Conservation (phyloP, 2,329 filamentous ascomycete species). For the Salinomyces thailandicus region DNA sequence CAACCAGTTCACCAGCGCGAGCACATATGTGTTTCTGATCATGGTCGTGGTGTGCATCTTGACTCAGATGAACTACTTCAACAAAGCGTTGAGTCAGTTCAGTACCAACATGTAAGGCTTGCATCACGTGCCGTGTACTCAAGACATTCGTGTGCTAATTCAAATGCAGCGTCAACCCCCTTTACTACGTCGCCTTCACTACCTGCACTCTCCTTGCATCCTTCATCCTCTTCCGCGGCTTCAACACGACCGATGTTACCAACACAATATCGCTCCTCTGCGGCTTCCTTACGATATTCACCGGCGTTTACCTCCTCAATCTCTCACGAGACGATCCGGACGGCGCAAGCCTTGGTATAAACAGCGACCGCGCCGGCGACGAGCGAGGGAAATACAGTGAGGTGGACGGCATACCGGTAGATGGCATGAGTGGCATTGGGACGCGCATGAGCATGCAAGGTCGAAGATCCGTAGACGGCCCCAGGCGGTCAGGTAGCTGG, state of each 20-base stretch:
- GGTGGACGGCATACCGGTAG: conserved; percentile 75
- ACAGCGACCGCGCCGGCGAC: conserved; percentile 26
- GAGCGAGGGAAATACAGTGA: conserved; percentile 30
- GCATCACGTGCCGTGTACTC: not conserved
- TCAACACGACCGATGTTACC: conserved; percentile 86
- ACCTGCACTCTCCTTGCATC: conserved; percentile 89
- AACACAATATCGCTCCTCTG: conserved; percentile 87
- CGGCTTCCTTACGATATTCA: conserved; percentile 90
- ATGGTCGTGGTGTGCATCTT: conserved; percentile 87
- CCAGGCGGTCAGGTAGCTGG: conserved; percentile 47
- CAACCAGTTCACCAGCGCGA: conserved; percentile 91
- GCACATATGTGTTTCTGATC: conserved; percentile 95
- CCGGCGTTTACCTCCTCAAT: conserved; percentile 89
- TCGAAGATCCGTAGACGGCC: conserved; percentile 54
- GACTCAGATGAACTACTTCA: conserved; percentile 99
- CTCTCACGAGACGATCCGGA: conserved; percentile 88
- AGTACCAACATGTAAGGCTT: conserved; percentile 85
- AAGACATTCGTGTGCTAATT: not conserved
- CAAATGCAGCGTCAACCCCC: conserved; percentile 77
- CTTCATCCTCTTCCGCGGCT: conserved; percentile 90
- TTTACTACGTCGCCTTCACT: conserved; percentile 97
- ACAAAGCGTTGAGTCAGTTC: conserved; percentile 94
- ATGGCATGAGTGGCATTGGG: conserved; percentile 78
- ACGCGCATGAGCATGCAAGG: conserved; percentile 91
- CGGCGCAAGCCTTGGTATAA: conserved; percentile 54